Evolutionary conservation across 2,329 filamentous ascomycete species (phyloP), one percentile per base, ranked within the genome.

Genomic region (Cryphonectria nitschkei): DNA sequence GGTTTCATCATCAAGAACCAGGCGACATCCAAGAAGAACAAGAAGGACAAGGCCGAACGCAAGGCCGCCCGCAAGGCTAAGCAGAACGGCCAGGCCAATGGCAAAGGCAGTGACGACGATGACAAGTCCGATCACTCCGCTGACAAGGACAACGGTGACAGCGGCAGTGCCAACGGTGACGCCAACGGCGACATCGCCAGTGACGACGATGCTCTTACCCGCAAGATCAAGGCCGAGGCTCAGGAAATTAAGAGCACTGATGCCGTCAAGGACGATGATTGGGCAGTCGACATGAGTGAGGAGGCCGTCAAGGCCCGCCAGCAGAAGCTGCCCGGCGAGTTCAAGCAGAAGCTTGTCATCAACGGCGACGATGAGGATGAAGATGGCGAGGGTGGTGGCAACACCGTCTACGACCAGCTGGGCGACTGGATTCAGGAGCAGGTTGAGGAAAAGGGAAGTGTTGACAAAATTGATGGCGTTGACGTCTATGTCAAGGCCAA

Each of bases 401-500:
- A 89, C 82, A 95, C 89, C 75, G 87, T 89, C 80, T 99, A 98
- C 80, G 95, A 98, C 79, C 89, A 93, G 76, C 90, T 99, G 74
- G 96, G 95, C 79, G 93, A 92, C 83, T 99, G 96, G 96, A 93
- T 99, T 78, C 88, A 93, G 78, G 86, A 86, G 72, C 87, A 95
- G 79, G 90, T 91, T 70, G 86, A 89, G 71, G 88, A 89, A 74
- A 90, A 92, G 82, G 93, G 92, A 73, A 86, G 90, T 76, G 86
- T 97, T 76, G 87, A 90, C 83, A 90, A 94, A 72, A 88, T 99
- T 75, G 91, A 94, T 79, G 95, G 97, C 78, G 88, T 98, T 75
- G 92, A 95, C 54, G 93, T 99, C 80, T 98, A 97, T 83, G 85
- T 97, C 83, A 98, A 99, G 88, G 95, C 95, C 75, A 96, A 97